Conservation (phyloP, 2,329 filamentous ascomycete species). For the Monascus ruber region DNA sequence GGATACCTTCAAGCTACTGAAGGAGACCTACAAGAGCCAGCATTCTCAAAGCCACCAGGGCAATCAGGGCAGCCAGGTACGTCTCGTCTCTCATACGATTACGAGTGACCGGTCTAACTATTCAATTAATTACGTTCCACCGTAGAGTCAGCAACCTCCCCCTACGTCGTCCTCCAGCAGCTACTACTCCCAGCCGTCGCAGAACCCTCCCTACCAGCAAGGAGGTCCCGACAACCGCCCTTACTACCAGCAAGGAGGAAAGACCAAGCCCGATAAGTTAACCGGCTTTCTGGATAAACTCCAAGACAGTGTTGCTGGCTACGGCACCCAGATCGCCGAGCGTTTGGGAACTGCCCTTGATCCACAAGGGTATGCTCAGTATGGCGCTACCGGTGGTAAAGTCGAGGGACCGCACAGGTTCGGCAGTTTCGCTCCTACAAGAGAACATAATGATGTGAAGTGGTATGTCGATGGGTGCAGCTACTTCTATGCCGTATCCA, state of each 20-base stretch:
- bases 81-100: constrained; percentile 3
- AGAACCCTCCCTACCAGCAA: constrained; percentile 13
- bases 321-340: constrained; percentile 41
- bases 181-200: constrained; percentile 6
- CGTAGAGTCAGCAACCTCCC: constrained; percentile 1
- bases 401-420: constrained; percentile 39
- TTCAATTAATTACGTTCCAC: neutral
- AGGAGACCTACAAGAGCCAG: constrained; percentile 26
- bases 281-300: constrained; percentile 45
- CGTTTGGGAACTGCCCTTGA: constrained; percentile 37
- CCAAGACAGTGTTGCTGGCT: constrained; percentile 40
- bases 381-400: constrained; percentile 20
- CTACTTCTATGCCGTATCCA: constrained; percentile 76
- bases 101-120: neutral
- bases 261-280: constrained; percentile 26
- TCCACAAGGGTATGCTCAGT: constrained; percentile 37
- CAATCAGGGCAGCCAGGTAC: constrained; percentile 12
- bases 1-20: constrained; percentile 40
- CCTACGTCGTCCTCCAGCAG: too few species aligned
- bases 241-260: constrained; percentile 16
- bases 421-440: constrained; percentile 58
- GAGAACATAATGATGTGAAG: constrained; percentile 62
- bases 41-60: constrained; percentile 3
- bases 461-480: constrained; percentile 80
- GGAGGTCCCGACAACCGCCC: constrained; percentile 2